Evolutionary conservation across 2,329 filamentous ascomycete genomes (phyloP), one percentile per base, ranked within the genome.

Genomic region (Pseudopithomyces maydicus): DNA sequence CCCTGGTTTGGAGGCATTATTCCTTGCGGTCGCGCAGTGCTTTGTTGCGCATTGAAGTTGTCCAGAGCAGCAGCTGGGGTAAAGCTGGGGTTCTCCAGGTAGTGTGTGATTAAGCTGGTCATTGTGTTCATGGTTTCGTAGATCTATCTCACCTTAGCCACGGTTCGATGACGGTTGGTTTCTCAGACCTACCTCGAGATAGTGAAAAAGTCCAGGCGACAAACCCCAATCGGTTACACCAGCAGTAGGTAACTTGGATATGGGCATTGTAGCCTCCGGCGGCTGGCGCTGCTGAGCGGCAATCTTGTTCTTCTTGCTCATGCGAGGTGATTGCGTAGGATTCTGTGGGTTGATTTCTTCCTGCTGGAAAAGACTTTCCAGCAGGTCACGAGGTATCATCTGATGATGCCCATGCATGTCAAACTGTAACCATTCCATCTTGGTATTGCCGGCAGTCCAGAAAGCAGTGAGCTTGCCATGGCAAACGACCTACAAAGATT

Each of bases 391-490:
- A 20, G 92, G 88, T 44, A 98, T 81, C 68, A 90, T 97, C 76
- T 98, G 93, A 64, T 93, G 90, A 68, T 96, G 90, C 48, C 82
- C 84, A 35, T 82, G 84, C 1, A 90, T 91, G 45, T 88, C 82
- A 64, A 98, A 93, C 67, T 97, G 91, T 47, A 98, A 84, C 58
- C 92, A 81, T 59, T 97, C 91, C 57, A 99, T 89, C 73, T 90
- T 92, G 59, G 67, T 67, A 35, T 68, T 67, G 36, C 90, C 85
- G 8, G 80, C 80, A 66, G 96, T 90, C 70, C 97, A 96, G 59
- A 91, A 86, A 1, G 89, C 92, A 47, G 88, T 87, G 23, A 98
- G 79, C 4, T 83, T 87, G 42, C 94, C 94, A n/a, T 82, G 86
- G 10, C 90, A 88, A 48, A 96, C 87, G 38, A 96, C 81, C 88